A percentile compares a stretch with the other conserved stretches of the same genome.
Conservation (phyloP, 2,329 filamentous ascomycete species). For the Tolypocladium nubicola region DNA sequence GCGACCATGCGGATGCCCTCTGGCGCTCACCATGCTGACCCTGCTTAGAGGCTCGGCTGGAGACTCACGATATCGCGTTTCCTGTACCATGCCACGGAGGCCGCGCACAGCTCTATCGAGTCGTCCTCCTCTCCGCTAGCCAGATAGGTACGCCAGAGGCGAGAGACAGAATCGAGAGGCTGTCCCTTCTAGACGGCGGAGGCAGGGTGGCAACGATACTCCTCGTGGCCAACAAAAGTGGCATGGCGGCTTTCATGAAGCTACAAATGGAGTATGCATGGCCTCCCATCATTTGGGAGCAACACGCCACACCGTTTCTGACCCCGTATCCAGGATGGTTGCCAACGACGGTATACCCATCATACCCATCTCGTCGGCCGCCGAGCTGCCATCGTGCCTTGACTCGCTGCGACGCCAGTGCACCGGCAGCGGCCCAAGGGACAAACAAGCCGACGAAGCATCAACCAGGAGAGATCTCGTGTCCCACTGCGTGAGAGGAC, state of each 20-base stretch:
- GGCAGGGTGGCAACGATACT: slow-evolving; percentile 32
- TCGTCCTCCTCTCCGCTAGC: slow-evolving; percentile 27
- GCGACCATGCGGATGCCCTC: not conserved
- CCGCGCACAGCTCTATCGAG: slow-evolving; percentile 17
- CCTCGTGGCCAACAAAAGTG: slow-evolving; percentile 22
- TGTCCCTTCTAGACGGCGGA: slow-evolving; percentile 29
- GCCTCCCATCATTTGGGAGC: not conserved
- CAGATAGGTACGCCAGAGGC: slow-evolving; percentile 22
- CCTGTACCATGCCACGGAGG: slow-evolving; percentile 11
- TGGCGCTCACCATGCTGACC: slow-evolving; percentile 3
- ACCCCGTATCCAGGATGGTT: slow-evolving; percentile 18
- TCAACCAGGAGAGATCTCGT: slow-evolving; percentile 6
- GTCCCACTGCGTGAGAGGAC: slow-evolving; percentile 15
- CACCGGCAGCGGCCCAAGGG: not conserved
- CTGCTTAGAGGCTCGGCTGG: slow-evolving; percentile 27
- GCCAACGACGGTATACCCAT: slow-evolving; percentile 24
- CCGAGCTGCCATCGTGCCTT: slow-evolving; percentile 25
- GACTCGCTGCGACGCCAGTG: slow-evolving; percentile 23
- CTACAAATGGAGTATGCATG: slow-evolving; percentile 32
- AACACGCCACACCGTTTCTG: not conserved
- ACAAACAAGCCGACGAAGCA: not conserved
- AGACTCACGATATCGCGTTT: slow-evolving; percentile 35
- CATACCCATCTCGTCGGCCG: slow-evolving; percentile 27
- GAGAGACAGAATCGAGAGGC: slow-evolving; percentile 25
- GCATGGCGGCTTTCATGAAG: slow-evolving; percentile 24